These are phyloP conservation scores for Fusarium sambucinum DNA, from an alignment of 2,329 filamentous ascomycete species.

Conservation along the genomic window DNA sequence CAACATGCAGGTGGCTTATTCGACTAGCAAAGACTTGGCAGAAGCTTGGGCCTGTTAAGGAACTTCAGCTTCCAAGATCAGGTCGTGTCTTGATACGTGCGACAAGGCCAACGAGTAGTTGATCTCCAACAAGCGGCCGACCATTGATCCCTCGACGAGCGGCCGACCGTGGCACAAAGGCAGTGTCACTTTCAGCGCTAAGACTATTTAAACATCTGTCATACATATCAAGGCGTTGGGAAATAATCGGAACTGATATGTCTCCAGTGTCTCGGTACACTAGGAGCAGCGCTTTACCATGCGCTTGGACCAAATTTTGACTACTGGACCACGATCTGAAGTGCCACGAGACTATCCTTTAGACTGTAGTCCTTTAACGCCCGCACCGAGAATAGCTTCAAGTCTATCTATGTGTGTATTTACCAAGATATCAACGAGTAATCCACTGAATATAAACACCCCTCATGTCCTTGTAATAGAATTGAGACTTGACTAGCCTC, in stretches of 20 bases:
- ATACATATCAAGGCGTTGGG: background rate
- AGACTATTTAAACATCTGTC: background rate
- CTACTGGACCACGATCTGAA: conserved; percentile 5
- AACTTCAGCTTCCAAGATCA: background rate
- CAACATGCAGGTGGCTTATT: background rate
- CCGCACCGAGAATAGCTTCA: background rate
- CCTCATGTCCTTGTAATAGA: background rate
- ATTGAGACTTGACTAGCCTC: background rate
- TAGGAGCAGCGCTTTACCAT: background rate
- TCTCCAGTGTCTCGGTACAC: background rate
- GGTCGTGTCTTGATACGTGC: background rate
- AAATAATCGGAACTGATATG: conserved; percentile 8
- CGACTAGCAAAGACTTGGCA: background rate
- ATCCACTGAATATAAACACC: background rate
- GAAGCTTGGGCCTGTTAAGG: conserved; percentile 1
- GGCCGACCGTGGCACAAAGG: conserved; percentile 2
- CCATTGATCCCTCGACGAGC: background rate
- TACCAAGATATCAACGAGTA: background rate
- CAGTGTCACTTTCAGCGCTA: conserved; percentile 1
- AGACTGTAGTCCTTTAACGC: background rate
- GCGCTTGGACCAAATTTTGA: background rate
- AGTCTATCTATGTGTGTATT: background rate
- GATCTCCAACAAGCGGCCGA: conserved; percentile 6
- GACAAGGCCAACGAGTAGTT: background rate
- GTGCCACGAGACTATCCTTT: background rate